Percentiles rank a stretch among this genome's conserved stretches.
phyloP scores from a whole-genome alignment of 352 stramenopile species.

The Pythium rishiriense region DNA sequence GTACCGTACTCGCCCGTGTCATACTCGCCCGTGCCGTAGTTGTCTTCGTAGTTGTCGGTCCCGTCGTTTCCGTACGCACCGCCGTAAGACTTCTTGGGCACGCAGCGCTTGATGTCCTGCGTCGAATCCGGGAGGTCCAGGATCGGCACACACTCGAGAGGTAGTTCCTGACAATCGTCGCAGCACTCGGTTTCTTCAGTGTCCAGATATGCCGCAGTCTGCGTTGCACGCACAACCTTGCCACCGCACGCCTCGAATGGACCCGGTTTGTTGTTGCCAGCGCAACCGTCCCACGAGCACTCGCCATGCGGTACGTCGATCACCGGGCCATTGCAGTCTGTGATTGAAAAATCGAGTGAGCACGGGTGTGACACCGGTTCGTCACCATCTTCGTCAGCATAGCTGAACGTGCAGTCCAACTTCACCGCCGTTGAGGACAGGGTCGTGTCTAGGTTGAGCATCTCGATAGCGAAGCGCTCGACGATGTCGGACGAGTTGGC shows the following conservation, averaged over 20 bases:
- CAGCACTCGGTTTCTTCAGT: slow-evolving; percentile 44
- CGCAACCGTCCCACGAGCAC: slow-evolving; percentile 45
- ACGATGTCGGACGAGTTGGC: slow-evolving; percentile 44
- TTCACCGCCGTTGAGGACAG: slow-evolving; percentile 41
- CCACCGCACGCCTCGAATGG: slow-evolving; percentile 56
- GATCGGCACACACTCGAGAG: slow-evolving; percentile 42
- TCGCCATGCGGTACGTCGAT: slow-evolving; percentile 46
- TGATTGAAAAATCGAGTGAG: slow-evolving; percentile 45
- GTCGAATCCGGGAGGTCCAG: slow-evolving; percentile 38
- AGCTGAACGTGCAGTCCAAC: slow-evolving; percentile 57
- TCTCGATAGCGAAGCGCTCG: slow-evolving; percentile 53
- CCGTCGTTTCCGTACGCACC: slow-evolving; percentile 18
- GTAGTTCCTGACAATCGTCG: slow-evolving; percentile 34
- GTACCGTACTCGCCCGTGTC: neutral
- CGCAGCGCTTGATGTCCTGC: slow-evolving; percentile 62
- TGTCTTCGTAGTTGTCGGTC: slow-evolving; percentile 1
- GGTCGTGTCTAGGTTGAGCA: slow-evolving; percentile 45
- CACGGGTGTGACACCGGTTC: slow-evolving; percentile 36
- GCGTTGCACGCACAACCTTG: slow-evolving; percentile 31
- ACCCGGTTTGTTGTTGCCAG: slow-evolving; percentile 30
- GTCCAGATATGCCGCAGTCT: slow-evolving; percentile 30
- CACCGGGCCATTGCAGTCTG: slow-evolving; percentile 54
- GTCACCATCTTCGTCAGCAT: slow-evolving; percentile 34
- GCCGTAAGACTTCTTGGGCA: slow-evolving; percentile 21
- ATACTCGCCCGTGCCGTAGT: slow-evolving; percentile 19